phyloP scores from a whole-genome alignment of 192 early-diverging fungal genomes.

The Phycomyces nitens region DNA sequence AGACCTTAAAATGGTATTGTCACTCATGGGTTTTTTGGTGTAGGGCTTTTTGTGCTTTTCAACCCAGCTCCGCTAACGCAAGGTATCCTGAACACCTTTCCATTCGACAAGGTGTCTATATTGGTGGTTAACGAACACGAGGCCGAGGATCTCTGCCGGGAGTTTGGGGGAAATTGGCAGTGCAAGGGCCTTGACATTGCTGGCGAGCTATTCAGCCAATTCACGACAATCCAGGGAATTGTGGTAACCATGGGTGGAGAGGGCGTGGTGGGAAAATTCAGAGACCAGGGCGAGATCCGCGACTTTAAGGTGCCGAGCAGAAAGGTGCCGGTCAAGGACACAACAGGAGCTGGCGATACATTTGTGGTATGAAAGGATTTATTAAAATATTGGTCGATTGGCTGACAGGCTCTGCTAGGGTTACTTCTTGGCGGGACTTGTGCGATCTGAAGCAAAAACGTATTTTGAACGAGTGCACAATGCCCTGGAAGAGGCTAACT shows the following conservation, averaged over 20 bases:
- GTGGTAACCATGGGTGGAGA: conserved; percentile 68
- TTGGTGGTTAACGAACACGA: conserved; percentile 84
- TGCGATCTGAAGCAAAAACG: conserved; percentile 32
- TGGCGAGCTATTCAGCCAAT: conserved; percentile 40
- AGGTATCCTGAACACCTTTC: conserved; percentile 42
- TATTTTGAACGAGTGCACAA: conserved; percentile 32
- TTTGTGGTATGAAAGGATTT: conserved; percentile 41
- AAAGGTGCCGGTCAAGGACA: conserved; percentile 50
- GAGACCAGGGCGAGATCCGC: conserved; percentile 30
- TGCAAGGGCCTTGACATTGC: conserved; percentile 25
- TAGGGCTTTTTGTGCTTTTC: conserved; percentile 69
- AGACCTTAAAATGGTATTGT: not conserved
- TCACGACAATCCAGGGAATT: conserved; percentile 49
- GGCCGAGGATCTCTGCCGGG: conserved; percentile 45
- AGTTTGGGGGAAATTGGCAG: conserved; percentile 17
- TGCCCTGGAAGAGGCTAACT: conserved; percentile 57
- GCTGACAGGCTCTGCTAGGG: conserved; percentile 49
- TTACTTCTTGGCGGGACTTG: conserved; percentile 59
- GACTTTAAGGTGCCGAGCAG: conserved; percentile 42
- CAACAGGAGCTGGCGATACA: conserved; percentile 64
- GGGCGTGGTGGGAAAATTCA: conserved; percentile 53
- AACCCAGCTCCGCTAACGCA: conserved; percentile 81
- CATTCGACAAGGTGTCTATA: conserved; percentile 62
- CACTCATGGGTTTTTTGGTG: not conserved
- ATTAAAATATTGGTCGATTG: not conserved